Percentiles rank a stretch among this genome's conserved stretches.
phyloP scores from a whole-genome alignment of 768 basidiomycete genomes.

The Chalciporus pseudorubinellus region DNA sequence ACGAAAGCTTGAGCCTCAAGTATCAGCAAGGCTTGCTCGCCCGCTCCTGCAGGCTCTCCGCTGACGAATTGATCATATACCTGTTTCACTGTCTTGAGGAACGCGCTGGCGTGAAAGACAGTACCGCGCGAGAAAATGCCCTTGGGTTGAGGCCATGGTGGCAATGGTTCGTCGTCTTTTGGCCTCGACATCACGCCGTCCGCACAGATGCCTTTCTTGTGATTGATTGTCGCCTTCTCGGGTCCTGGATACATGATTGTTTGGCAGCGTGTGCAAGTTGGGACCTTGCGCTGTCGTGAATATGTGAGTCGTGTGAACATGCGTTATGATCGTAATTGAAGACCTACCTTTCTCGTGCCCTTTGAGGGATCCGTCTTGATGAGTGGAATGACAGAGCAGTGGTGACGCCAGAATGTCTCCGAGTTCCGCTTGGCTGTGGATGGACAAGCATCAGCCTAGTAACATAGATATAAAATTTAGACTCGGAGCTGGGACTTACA shows the following conservation, averaged over 20 bases:
- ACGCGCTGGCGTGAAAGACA: neutral
- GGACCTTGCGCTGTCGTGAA: neutral
- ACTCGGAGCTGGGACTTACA: neutral
- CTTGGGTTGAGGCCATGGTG: neutral
- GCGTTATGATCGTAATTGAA: neutral
- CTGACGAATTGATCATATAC: neutral
- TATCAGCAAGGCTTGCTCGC: neutral
- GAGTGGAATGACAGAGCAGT: neutral
- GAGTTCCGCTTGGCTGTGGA: neutral
- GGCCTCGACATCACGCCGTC: neutral
- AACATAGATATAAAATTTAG: too few relatives aligned
- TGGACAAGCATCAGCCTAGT: neutral
- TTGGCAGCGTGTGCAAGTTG: neutral
- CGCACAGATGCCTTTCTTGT: neutral
- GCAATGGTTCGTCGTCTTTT: neutral
- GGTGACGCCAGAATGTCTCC: neutral
- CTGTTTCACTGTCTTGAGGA: neutral
- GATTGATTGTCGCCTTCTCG: neutral
- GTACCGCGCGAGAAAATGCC: neutral
- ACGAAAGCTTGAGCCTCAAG: neutral
- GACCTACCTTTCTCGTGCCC: neutral
- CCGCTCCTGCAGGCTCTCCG: neutral
- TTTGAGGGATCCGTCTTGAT: neutral
- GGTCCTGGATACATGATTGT: constrained; percentile 4
- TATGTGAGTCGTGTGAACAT: neutral